Percentiles rank a stretch among this genome's conserved stretches.
These are phyloP conservation scores for Cladosporium sp. DNA, from an alignment of 2,329 filamentous ascomycete genomes.

Conservation along the genomic window DNA sequence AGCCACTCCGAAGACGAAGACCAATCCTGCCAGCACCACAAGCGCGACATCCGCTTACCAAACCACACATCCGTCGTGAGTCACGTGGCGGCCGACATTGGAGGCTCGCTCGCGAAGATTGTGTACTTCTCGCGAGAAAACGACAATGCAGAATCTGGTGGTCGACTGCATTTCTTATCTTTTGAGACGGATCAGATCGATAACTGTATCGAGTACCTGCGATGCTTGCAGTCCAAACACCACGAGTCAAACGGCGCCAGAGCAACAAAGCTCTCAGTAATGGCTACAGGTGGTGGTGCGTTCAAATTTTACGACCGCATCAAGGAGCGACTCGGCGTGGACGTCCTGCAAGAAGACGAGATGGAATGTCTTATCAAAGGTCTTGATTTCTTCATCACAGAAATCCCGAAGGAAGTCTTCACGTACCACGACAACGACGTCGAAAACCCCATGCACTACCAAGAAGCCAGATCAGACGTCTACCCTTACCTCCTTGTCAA, in stretches of 20 bases:
- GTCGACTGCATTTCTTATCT: conserved; percentile 88
- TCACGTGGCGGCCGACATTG: conserved; percentile 97
- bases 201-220: conserved; percentile 89
- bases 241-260: conserved; percentile 70
- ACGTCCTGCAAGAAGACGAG: conserved; percentile 91
- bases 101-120: conserved; percentile 90
- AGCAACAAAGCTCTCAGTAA: conserved; percentile 70
- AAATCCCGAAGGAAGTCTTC: conserved; percentile 95
- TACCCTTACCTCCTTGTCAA: conserved; percentile 98
- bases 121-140: conserved; percentile 92
- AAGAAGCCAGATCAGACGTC: conserved; percentile 73
- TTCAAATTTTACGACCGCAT: conserved; percentile 97
- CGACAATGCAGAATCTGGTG: conserved; percentile 65
- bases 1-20: conserved; percentile 42
- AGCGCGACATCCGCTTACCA: conserved; percentile 90
- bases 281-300: conserved; percentile 93
- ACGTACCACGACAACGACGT: conserved; percentile 77
- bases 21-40: conserved; percentile 67
- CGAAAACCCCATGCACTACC: conserved; percentile 81
- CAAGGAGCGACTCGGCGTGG: conserved; percentile 76
- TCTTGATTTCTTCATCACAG: conserved; percentile 97
- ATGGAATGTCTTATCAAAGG: conserved; percentile 97
- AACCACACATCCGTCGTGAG: conserved; percentile 94
- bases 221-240: conserved; percentile 79
- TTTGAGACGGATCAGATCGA: conserved; percentile 97